Evolutionary conservation across 805 yeast species (phyloP).

Genomic region (Starmerella vaccinii): DNA sequence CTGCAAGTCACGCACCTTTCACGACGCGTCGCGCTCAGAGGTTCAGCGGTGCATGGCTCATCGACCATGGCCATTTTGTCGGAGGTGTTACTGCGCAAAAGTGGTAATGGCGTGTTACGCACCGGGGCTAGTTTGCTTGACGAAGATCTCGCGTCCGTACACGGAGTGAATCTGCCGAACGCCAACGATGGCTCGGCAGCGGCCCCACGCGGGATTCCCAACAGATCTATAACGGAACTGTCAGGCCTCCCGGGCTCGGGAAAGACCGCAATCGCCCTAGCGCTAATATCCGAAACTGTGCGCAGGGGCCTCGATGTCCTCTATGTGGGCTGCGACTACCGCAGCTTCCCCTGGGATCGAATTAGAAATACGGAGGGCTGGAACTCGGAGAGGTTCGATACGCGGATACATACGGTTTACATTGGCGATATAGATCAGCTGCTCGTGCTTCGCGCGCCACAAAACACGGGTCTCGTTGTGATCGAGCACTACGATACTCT

Average conservation of each 20-base stretch:
- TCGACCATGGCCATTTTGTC: too few relatives aligned
- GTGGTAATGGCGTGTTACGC: not conserved
- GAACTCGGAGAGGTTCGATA: slow-evolving; percentile 3
- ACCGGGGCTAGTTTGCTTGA: slow-evolving; percentile 15
- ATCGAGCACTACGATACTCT: slow-evolving; percentile 20
- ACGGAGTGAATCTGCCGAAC: not conserved
- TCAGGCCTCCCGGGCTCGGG: slow-evolving; percentile 29
- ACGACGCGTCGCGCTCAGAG: slow-evolving; percentile 1
- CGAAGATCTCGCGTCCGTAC: slow-evolving; percentile 8
- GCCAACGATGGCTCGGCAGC: not conserved
- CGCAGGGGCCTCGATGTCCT: slow-evolving; percentile 22
- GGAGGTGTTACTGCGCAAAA: not conserved
- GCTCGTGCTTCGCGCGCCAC: slow-evolving; percentile 20
- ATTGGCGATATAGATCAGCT: slow-evolving; percentile 17
- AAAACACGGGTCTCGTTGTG: slow-evolving; percentile 25
- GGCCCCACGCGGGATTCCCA: slow-evolving; percentile 12
- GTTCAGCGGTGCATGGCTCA: slow-evolving; percentile 6
- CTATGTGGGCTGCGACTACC: slow-evolving; percentile 22
- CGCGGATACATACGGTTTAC: slow-evolving; percentile 7
- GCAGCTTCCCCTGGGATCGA: slow-evolving; percentile 23
- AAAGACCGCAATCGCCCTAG: slow-evolving; percentile 24
- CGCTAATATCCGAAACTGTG: slow-evolving; percentile 20
- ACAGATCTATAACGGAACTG: slow-evolving; percentile 21
- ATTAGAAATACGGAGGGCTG: slow-evolving; percentile 16
- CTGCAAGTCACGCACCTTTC: too few relatives aligned